Conservation (phyloP, 129 eudicot species). For the Saposhnikovia divaricata region DNA sequence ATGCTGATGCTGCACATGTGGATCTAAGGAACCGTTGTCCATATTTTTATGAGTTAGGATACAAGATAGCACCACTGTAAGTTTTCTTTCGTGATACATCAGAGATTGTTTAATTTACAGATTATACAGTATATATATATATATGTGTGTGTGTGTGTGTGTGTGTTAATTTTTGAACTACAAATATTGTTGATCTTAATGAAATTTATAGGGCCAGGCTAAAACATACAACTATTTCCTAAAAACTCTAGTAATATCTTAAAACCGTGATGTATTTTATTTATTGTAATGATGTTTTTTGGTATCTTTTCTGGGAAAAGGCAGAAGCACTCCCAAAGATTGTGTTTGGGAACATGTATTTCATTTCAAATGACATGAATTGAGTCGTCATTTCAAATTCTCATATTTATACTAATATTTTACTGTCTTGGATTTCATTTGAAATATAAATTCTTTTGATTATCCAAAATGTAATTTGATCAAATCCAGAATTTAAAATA, state of each 20-base stretch:
- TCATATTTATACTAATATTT: no score
- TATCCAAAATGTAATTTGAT: no score
- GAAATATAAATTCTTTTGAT: no score
- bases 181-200: neutral
- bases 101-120: no score
- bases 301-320: neutral
- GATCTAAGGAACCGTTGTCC: conserved; percentile 66
- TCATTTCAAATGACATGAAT: no score
- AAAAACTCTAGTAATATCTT: neutral
- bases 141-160: no score
- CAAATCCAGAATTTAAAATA: no score
- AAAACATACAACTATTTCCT: neutral
- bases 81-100: conserved; percentile 15
- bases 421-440: no score
- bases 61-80: conserved; percentile 71
- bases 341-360: no score
- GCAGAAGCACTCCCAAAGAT: neutral
- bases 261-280: neutral
- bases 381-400: no score
- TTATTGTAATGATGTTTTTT: neutral
- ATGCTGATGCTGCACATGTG: conserved; percentile 88
- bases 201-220: neutral
- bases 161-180: neutral
- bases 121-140: no score
- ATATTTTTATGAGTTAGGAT: conserved; percentile 79